A percentile compares a stretch with the other conserved stretches of the same genome.
These are phyloP conservation scores for Argentina anserina DNA, from an alignment of 306 rosid species.

Conservation along the genomic window DNA sequence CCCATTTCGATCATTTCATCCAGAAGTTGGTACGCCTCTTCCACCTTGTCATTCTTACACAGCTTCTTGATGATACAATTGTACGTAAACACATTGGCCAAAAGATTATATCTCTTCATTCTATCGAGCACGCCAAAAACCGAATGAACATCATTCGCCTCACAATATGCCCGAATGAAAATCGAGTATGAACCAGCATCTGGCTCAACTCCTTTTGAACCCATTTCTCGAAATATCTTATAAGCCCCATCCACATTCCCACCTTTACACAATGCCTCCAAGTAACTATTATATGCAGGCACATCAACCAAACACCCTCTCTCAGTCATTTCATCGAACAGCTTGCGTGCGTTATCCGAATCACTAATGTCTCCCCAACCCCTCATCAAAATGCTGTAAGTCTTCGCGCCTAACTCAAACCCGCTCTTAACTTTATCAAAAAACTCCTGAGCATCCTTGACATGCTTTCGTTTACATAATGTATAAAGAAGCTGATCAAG, in stretches of 20 bases:
- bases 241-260: conserved; percentile 61
- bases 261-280: conserved; percentile 72
- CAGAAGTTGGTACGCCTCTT: conserved; percentile 80
- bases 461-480: conserved; percentile 70
- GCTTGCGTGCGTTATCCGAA: conserved; percentile 45
- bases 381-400: conserved; percentile 66
- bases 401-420: conserved; percentile 44
- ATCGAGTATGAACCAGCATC: conserved; percentile 72
- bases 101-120: conserved; percentile 54
- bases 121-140: conserved; percentile 66
- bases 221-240: conserved; percentile 48
- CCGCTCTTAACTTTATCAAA: conserved; percentile 56
- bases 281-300: conserved; percentile 61
- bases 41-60: conserved; percentile 67
- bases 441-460: conserved; percentile 61
- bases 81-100: conserved; percentile 69
- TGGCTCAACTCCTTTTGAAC: conserved; percentile 44
- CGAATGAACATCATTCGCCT: conserved; percentile 58
- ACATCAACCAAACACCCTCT: conserved; percentile 57
- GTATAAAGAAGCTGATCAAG: conserved; percentile 60
- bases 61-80: conserved; percentile 72
- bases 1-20: conserved; percentile 78
- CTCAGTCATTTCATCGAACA: conserved; percentile 72
- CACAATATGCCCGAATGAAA: conserved; percentile 63
- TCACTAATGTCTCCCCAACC: conserved; percentile 81